Percentiles rank a stretch among this genome's conserved stretches.
Conservation (phyloP, 495 filamentous ascomycete genomes). For the Lasiosphaeria miniovina region DNA sequence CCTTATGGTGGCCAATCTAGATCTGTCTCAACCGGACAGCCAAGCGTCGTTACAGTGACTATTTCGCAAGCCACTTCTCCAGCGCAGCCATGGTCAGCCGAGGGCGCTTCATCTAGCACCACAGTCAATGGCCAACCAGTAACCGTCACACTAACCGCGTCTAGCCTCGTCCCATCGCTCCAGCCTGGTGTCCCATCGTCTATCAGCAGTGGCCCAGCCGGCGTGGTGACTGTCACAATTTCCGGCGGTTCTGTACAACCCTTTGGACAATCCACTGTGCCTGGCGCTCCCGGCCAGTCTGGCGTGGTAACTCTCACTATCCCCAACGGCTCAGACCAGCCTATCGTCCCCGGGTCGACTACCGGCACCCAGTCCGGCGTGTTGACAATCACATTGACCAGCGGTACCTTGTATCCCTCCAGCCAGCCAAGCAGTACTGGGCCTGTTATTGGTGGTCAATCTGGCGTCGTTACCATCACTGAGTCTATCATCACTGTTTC, state of each 20-base stretch:
- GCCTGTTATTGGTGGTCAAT: neutral
- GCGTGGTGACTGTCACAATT: neutral
- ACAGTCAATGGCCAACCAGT: neutral
- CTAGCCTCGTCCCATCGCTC: neutral
- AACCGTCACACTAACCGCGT: neutral
- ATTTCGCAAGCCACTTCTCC: neutral
- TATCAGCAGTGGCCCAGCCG: neutral
- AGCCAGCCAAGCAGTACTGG: neutral
- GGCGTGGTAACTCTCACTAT: neutral
- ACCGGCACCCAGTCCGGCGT: no score
- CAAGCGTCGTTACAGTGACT: constrained; percentile 4
- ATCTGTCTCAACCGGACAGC: constrained; percentile 3
- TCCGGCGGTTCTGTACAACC: neutral
- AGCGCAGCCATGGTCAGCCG: neutral
- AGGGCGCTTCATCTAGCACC: neutral
- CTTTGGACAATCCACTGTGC: neutral
- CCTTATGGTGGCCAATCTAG: constrained; percentile 6
- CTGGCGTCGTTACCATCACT: constrained; percentile 1
- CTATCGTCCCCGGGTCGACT: neutral
- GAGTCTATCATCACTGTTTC: neutral
- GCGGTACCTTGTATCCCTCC: no score
- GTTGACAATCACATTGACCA: no score
- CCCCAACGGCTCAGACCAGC: neutral
- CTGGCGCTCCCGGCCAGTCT: neutral
- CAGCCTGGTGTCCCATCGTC: neutral